Percentiles rank a stretch among this genome's conserved stretches.
phyloP scores from a whole-genome alignment of 1,284 basidiomycete species.

The Peniophora sp. region DNA sequence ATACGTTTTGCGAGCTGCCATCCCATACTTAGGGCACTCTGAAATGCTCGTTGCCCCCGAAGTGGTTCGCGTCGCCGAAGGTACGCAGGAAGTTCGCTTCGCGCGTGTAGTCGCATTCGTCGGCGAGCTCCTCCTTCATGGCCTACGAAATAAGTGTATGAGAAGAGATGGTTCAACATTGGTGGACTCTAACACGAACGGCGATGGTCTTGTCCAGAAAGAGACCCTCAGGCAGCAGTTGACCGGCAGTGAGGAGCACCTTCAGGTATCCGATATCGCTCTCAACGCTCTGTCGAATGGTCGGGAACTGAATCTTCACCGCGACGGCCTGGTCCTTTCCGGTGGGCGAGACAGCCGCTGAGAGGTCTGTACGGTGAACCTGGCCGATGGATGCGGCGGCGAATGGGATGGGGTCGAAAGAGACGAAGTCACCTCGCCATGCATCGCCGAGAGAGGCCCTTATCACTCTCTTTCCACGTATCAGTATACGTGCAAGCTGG shows the following conservation, averaged over 20 bases:
- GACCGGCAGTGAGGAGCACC: slow-evolving; percentile 73
- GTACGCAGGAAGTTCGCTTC: slow-evolving; percentile 71
- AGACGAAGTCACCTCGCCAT: slow-evolving; percentile 68
- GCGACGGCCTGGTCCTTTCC: slow-evolving; percentile 61
- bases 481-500: neutral
- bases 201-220: slow-evolving; percentile 86
- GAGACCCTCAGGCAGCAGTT: slow-evolving; percentile 79
- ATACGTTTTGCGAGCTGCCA: slow-evolving; percentile 72
- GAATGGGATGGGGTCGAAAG: slow-evolving; percentile 84
- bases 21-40: slow-evolving; percentile 85
- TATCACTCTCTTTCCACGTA: slow-evolving; percentile 64
- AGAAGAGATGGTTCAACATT: too few species aligned
- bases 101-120: slow-evolving; percentile 91
- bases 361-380: slow-evolving; percentile 77
- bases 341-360: slow-evolving; percentile 39
- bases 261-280: slow-evolving; percentile 90
- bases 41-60: slow-evolving; percentile 63
- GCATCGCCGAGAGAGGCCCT: slow-evolving; percentile 63
- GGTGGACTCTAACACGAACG: too few species aligned
- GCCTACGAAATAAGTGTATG: slow-evolving; percentile 36
- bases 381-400: slow-evolving; percentile 98
- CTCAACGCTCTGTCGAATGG: slow-evolving; percentile 79
- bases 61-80: slow-evolving; percentile 46
- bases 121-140: slow-evolving; percentile 86
- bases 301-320: slow-evolving; percentile 96